These are phyloP conservation scores for Saccharum officinarum DNA, from an alignment of 176 grass and related monocot genomes.

Conservation along the genomic window DNA sequence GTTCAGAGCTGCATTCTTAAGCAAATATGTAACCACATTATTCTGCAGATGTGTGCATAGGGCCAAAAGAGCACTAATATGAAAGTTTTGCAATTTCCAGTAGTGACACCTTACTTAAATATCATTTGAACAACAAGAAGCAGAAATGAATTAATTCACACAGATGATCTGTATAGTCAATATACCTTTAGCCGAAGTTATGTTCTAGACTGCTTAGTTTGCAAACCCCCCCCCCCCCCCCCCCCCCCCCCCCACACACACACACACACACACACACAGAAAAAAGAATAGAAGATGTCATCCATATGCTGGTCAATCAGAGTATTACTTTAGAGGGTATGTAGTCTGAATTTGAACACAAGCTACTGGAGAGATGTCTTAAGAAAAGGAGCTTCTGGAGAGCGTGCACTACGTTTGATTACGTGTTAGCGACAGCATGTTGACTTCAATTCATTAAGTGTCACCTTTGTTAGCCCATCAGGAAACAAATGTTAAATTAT, in stretches of 20 bases:
- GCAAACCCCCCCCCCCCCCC: too few species aligned
- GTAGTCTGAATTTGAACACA: constrained; percentile 3
- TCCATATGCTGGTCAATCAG: constrained; percentile 12
- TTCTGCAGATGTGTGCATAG: background rate
- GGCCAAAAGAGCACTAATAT: background rate
- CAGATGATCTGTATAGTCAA: background rate
- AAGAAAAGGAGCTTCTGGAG: constrained; percentile 5
- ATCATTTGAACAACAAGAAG: constrained; percentile 1
- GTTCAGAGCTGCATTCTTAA: background rate
- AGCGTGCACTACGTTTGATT: constrained; percentile 23
- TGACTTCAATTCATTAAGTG: constrained; percentile 13
- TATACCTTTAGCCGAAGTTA: constrained; percentile 1
- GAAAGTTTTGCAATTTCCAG: constrained; percentile 3
- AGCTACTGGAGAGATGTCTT: background rate
- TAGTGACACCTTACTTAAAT: background rate
- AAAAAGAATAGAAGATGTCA: constrained; percentile 22
- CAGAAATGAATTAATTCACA: constrained; percentile 11
- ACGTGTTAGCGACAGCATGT: constrained; percentile 29
- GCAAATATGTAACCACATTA: constrained; percentile 2
- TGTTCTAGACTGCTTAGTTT: background rate
- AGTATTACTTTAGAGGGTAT: background rate
- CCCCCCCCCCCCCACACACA: background rate
- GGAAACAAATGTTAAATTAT: constrained; percentile 43
- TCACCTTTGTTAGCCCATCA: constrained; percentile 36
- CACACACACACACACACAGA: too few species aligned